These are phyloP conservation scores for Aspergillus sp. DNA, from an alignment of 2,329 filamentous ascomycete genomes.

Conservation along the genomic window DNA sequence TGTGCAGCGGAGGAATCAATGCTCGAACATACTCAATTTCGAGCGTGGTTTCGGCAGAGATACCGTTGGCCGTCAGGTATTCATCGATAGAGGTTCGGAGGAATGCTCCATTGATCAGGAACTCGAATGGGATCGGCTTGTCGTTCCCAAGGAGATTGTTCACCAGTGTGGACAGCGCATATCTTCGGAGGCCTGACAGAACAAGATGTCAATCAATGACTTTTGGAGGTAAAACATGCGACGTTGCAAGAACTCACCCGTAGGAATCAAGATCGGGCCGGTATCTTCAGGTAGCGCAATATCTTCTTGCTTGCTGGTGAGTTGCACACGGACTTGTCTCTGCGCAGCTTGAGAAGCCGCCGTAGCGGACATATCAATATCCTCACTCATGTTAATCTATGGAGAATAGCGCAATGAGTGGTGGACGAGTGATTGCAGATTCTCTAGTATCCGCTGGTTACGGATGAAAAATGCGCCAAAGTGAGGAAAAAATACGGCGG, in stretches of 20 bases:
- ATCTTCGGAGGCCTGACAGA: slow-evolving; percentile 53
- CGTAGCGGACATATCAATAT: slow-evolving; percentile 15
- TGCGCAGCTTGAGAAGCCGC: slow-evolving; percentile 29
- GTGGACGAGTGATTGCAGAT: not conserved
- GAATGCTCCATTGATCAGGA: slow-evolving; percentile 91
- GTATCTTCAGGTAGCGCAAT: slow-evolving; percentile 54
- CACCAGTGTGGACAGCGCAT: slow-evolving; percentile 62
- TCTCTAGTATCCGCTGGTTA: slow-evolving; percentile 12
- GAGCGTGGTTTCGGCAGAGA: slow-evolving; percentile 83
- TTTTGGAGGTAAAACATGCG: not conserved
- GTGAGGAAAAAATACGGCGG: slow-evolving; percentile 41
- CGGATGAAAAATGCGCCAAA: slow-evolving; percentile 25
- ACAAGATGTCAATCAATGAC: slow-evolving; percentile 11
- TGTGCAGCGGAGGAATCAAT: slow-evolving; percentile 81
- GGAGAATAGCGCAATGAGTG: not conserved
- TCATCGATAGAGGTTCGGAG: slow-evolving; percentile 86
- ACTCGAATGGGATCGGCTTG: slow-evolving; percentile 67
- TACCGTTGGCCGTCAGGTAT: slow-evolving; percentile 79
- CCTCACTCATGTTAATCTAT: slow-evolving; percentile 26
- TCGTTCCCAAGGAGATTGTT: slow-evolving; percentile 59
- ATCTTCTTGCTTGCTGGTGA: slow-evolving; percentile 53
- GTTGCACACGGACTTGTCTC: slow-evolving; percentile 55
- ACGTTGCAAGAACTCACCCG: slow-evolving; percentile 44
- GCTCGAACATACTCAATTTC: slow-evolving; percentile 92
- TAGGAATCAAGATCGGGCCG: slow-evolving; percentile 58